Evolutionary conservation across 176 grass and related monocot genomes (phyloP).

Genomic region (Coix lacrymajobi): DNA sequence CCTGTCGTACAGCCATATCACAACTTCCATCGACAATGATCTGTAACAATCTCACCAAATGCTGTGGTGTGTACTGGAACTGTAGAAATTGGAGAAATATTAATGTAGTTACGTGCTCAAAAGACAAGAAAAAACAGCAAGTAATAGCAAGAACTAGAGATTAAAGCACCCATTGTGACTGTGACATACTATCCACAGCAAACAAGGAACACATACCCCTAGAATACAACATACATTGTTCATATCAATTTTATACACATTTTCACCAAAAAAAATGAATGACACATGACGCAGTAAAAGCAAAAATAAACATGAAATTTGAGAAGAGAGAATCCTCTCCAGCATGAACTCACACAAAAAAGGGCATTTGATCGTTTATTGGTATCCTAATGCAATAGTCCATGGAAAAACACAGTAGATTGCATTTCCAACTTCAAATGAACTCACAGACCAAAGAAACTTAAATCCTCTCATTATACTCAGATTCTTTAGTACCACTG

Average conservation of each 20-base stretch:
- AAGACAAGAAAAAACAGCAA: constrained; percentile 21
- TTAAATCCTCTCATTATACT: neutral
- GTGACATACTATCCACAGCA: neutral
- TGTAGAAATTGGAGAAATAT: constrained; percentile 39
- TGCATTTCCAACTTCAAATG: neutral
- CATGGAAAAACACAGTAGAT: neutral
- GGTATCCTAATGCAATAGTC: neutral
- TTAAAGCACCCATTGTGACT: neutral
- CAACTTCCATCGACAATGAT: constrained; percentile 80
- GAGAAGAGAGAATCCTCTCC: neutral
- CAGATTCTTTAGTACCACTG: neutral
- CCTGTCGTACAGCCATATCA: constrained; percentile 87
- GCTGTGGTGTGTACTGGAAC: constrained; percentile 76
- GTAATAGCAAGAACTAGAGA: neutral
- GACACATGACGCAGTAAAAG: neutral
- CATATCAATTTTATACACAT: neutral
- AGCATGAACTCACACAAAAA: neutral
- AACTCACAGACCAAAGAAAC: neutral
- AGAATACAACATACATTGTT: neutral
- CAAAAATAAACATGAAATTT: neutral
- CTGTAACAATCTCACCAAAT: constrained; percentile 81
- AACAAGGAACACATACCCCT: neutral
- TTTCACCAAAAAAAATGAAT: neutral
- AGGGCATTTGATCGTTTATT: neutral
- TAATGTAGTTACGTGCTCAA: neutral